phyloP scores from a whole-genome alignment of 352 stramenopile genomes.

The Phytopythium helicoides region DNA sequence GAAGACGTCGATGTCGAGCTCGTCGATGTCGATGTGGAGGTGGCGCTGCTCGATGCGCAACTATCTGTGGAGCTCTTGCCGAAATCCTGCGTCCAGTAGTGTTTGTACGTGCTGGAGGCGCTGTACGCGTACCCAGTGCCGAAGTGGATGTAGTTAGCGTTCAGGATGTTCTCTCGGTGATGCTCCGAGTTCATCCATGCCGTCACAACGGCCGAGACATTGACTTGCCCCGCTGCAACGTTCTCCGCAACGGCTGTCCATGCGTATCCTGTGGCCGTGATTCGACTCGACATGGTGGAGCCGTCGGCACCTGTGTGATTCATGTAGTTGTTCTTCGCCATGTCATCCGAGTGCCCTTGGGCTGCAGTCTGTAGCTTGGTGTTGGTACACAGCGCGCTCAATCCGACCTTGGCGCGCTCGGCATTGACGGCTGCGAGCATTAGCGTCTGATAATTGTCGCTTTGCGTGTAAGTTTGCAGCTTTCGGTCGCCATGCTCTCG shows the following conservation, averaged over 20 bases:
- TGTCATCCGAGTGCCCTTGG: conserved; percentile 34
- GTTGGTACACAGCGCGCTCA: conserved; percentile 44
- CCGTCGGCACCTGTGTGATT: conserved; percentile 41
- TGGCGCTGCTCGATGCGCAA: conserved; percentile 5
- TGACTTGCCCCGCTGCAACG: conserved; percentile 40
- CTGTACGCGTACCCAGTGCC: conserved; percentile 43
- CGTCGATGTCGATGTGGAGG: neutral
- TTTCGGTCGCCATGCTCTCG: too few species aligned
- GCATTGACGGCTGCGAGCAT: conserved; percentile 52
- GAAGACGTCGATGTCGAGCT: too few species aligned
- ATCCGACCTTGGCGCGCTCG: conserved; percentile 29
- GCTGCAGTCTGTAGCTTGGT: conserved; percentile 25
- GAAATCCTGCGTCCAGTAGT: conserved; percentile 69
- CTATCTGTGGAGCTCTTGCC: conserved; percentile 17
- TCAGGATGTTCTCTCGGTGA: conserved; percentile 48
- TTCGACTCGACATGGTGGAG: conserved; percentile 35
- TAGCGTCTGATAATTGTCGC: neutral
- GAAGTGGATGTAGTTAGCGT: conserved; percentile 22
- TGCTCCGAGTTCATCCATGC: conserved; percentile 51
- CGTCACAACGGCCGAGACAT: conserved; percentile 35
- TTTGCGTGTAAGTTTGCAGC: too few species aligned
- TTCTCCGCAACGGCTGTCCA: conserved; percentile 47
- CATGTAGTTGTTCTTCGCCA: conserved; percentile 41
- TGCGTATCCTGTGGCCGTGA: conserved; percentile 30
- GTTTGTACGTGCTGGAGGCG: conserved; percentile 28